Conservation (phyloP, 2,329 filamentous ascomycete species). For the Aspergillus terreus region DNA sequence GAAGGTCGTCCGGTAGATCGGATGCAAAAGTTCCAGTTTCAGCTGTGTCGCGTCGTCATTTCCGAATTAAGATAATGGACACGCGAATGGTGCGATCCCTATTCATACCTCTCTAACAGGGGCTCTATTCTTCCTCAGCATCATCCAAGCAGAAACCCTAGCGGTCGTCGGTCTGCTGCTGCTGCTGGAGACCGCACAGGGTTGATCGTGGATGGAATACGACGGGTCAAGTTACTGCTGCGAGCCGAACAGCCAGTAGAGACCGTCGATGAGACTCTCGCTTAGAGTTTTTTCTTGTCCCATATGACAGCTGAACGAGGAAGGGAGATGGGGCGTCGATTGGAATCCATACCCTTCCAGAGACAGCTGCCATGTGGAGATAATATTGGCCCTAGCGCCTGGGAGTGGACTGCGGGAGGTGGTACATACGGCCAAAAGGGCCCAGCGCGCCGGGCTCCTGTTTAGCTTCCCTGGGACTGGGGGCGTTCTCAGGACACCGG, state of each 20-base stretch:
- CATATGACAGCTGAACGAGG: background rate
- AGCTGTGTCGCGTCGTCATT: conserved; percentile 6
- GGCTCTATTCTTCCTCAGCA: background rate
- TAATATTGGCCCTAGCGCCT: conserved; percentile 10
- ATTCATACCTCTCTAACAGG: too few relatives aligned
- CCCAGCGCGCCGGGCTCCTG: conserved; percentile 2
- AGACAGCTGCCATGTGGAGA: conserved; percentile 6
- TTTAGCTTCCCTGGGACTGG: background rate
- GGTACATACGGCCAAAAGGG: background rate
- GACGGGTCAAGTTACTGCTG: background rate
- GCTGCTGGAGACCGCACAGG: background rate
- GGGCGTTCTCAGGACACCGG: conserved; percentile 8
- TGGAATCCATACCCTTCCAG: background rate
- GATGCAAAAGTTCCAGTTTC: conserved; percentile 13
- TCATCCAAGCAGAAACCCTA: background rate
- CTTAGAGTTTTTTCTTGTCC: background rate
- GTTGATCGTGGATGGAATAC: conserved; percentile 5
- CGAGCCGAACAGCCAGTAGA: background rate
- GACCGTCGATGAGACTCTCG: background rate
- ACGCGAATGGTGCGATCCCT: too few relatives aligned
- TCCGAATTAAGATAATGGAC: conserved; percentile 5
- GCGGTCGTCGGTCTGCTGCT: background rate
- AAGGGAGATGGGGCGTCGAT: background rate
- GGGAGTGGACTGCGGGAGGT: conserved; percentile 1
- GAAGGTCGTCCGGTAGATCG: conserved; percentile 22